phyloP scores from a whole-genome alignment of 805 yeast species.

The Candida palmyrensis region DNA sequence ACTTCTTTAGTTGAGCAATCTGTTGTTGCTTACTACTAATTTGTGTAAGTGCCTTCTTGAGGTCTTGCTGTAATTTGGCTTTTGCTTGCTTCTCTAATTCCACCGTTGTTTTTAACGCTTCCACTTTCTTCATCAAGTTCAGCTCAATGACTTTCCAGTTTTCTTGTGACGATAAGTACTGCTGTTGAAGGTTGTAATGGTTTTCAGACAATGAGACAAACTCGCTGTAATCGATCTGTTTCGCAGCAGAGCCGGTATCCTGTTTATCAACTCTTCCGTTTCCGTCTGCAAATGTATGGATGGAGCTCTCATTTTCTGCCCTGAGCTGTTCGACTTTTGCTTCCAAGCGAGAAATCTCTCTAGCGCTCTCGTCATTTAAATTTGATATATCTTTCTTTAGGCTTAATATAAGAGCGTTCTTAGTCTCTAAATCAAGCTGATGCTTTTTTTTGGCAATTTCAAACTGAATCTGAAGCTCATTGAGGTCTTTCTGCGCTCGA shows the following conservation, averaged over 20 bases:
- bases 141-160: slow-evolving; percentile 83
- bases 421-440: slow-evolving; percentile 30
- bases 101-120: slow-evolving; percentile 22
- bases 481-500: slow-evolving; percentile 16
- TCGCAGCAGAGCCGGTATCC: not conserved
- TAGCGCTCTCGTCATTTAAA: slow-evolving; percentile 30
- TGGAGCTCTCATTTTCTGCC: slow-evolving; percentile 49
- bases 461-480: slow-evolving; percentile 27
- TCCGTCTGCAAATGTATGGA: no score
- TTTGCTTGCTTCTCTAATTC: slow-evolving; percentile 26
- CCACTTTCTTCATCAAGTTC: slow-evolving; percentile 47
- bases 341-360: slow-evolving; percentile 58
- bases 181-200: slow-evolving; percentile 58
- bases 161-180: slow-evolving; percentile 70
- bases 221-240: not conserved
- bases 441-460: slow-evolving; percentile 25
- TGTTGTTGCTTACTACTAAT: slow-evolving; percentile 10
- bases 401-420: slow-evolving; percentile 25
- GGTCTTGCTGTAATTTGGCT: slow-evolving; percentile 27
- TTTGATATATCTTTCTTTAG: slow-evolving; percentile 24
- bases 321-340: slow-evolving; percentile 65
- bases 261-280: slow-evolving; percentile 3
- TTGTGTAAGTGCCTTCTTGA: no score
- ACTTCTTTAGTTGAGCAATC: slow-evolving; percentile 15
- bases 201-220: slow-evolving; percentile 26